Conservation (phyloP, 2,329 filamentous ascomycete species). For the Daldinia sp. region DNA sequence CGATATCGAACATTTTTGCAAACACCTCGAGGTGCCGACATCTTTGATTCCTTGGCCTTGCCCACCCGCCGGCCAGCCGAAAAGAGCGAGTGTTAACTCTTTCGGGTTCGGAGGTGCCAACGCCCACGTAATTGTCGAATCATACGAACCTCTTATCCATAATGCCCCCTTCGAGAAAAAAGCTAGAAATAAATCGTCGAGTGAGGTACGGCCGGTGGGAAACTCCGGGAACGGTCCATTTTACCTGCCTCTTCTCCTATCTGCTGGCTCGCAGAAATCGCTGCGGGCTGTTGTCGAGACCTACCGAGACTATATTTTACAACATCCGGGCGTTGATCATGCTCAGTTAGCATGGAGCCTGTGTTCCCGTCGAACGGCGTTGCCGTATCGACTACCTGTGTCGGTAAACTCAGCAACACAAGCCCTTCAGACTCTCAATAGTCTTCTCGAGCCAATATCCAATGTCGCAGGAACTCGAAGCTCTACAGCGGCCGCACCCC, state of each 20-base stretch:
- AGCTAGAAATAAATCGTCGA: background rate
- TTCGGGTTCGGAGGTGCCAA: slow-evolving; percentile 62
- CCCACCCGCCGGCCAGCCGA: slow-evolving; percentile 53
- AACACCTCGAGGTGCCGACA: slow-evolving; percentile 53
- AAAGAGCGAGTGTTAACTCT: slow-evolving; percentile 59
- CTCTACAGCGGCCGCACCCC: slow-evolving; percentile 31
- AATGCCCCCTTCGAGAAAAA: slow-evolving; percentile 24
- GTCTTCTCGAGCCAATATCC: slow-evolving; percentile 40
- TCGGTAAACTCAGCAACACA: slow-evolving; percentile 44
- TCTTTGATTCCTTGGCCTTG: slow-evolving; percentile 52
- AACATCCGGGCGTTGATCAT: slow-evolving; percentile 20
- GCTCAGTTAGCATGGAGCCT: slow-evolving; percentile 53
- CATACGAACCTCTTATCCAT: slow-evolving; percentile 53
- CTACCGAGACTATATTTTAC: slow-evolving; percentile 51
- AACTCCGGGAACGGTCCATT: slow-evolving; percentile 15
- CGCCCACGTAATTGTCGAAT: slow-evolving; percentile 59
- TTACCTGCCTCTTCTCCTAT: slow-evolving; percentile 54
- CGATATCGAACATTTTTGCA: slow-evolving; percentile 54
- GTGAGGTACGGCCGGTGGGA: background rate
- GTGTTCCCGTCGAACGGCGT: slow-evolving; percentile 49
- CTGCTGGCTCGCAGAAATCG: slow-evolving; percentile 54
- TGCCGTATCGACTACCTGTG: slow-evolving; percentile 51
- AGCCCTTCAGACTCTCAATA: slow-evolving; percentile 45
- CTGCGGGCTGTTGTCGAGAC: slow-evolving; percentile 46
- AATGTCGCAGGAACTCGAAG: slow-evolving; percentile 42